Base-by-base conservation (phyloP, 1,284 basidiomycete genomes). In the Kwoniella shivajii region DNA sequence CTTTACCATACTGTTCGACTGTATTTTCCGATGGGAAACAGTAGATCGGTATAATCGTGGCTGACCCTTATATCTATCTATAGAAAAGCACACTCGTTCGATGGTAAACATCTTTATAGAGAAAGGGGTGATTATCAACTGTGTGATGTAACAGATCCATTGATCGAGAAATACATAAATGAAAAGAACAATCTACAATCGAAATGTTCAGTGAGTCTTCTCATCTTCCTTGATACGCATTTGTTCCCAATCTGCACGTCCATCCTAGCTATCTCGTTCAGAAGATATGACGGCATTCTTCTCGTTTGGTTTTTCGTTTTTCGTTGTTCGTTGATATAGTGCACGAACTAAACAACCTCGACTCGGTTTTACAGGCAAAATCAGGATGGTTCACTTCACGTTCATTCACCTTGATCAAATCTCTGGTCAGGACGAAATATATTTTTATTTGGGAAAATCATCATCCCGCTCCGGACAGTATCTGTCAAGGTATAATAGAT, bases 41-140 rank as follows among this genome's bases (percentile, higher is more conserved):
- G 33, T 16, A 34, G 33, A 34, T 7, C 7, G 33, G 16, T 34
- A 16, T 34, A 34, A 7, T 34, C 7, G 7, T 34, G 33, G 33
- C 33, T 34, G 33, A 34, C 38, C n/a, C 34, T 27, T 7, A 13
- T 7, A 44, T 13, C 31, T n/a, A 20, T 26, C 33, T 30, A 9
- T 52, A 77, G 74, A 18, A 83, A 80, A 59, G 87, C 87, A 1
- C 92, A 97, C 75, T 84, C 92, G 34, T 99, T 98, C 70, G 92
- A 99, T 73, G 96, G 95, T 0, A 74, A 84, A 58, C 84, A 84
- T 5, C 76, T 90, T 31, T 85, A 87, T 52, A 87, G 88, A 61
- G 88, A 92, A 73, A 86, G 89, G 0, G 91, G 90, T 6, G 89
- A 92, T 18, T 99, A 92, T 76, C 94, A 97, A 75, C 81, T 99